phyloP scores from a whole-genome alignment of 2,329 filamentous ascomycete species.

The Colletotrichum costaricense region DNA sequence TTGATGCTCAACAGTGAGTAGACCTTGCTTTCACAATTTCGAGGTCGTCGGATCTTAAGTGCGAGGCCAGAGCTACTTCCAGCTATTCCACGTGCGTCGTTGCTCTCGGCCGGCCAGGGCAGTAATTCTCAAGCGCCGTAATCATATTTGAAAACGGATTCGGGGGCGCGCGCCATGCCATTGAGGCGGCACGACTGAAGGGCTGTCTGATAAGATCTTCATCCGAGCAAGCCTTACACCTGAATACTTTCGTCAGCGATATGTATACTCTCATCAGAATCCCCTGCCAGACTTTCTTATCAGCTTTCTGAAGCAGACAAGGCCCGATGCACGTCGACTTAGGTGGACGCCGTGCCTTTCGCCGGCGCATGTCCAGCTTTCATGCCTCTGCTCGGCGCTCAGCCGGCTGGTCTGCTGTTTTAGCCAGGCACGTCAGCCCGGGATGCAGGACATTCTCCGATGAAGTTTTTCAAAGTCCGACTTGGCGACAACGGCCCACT shows the following conservation, averaged over 20 bases:
- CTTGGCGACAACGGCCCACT: not conserved
- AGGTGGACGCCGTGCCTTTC: constrained; percentile 1
- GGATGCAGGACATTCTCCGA: not conserved
- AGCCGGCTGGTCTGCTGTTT: not conserved
- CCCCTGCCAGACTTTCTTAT: not conserved
- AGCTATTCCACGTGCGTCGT: not conserved
- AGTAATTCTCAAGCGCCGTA: not conserved
- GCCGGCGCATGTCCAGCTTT: not conserved
- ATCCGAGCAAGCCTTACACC: not conserved
- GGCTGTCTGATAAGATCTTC: not conserved
- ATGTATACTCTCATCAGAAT: not conserved
- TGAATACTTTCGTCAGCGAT: not conserved
- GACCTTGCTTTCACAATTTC: not conserved
- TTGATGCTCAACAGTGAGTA: not conserved
- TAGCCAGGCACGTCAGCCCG: not conserved
- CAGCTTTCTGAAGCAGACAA: constrained; percentile 25
- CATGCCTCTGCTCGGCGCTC: not conserved
- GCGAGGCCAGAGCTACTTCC: not conserved
- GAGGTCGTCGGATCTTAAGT: not conserved
- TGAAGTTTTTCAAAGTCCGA: not conserved
- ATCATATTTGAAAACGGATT: not conserved
- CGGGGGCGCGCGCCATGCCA: not conserved
- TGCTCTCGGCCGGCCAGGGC: not conserved
- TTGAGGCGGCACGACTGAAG: not conserved
- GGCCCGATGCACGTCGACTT: constrained; percentile 12